phyloP scores from a whole-genome alignment of 768 basidiomycete genomes.

The Leucogyrophana mollusca region DNA sequence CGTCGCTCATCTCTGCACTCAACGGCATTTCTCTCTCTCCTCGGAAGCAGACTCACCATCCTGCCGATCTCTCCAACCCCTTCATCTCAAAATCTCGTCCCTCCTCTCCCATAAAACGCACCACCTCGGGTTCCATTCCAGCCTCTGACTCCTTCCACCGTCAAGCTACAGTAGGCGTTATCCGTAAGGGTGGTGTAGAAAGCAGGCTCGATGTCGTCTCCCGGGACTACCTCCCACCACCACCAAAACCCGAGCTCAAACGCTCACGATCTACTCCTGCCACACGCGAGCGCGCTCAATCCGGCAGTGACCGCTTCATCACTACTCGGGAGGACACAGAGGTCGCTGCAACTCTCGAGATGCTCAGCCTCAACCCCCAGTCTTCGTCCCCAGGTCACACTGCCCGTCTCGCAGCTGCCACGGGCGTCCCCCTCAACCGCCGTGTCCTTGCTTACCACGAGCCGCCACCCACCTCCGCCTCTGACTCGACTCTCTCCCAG shows the following conservation, averaged over 20 bases:
- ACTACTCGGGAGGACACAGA: slow-evolving; percentile 55
- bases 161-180: slow-evolving; percentile 62
- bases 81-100: slow-evolving; percentile 59
- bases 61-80: slow-evolving; percentile 59
- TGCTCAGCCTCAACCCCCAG: slow-evolving; percentile 56
- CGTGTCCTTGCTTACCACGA: slow-evolving; percentile 90
- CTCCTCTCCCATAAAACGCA: slow-evolving; percentile 64
- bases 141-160: slow-evolving; percentile 54
- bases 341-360: slow-evolving; percentile 64
- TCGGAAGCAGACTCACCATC: slow-evolving; percentile 23
- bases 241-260: slow-evolving; percentile 56
- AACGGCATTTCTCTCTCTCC: slow-evolving; percentile 36
- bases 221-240: slow-evolving; percentile 53
- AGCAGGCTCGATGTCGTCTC: slow-evolving; percentile 76
- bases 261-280: slow-evolving; percentile 75
- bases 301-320: slow-evolving; percentile 68
- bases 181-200: slow-evolving; percentile 76
- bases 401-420: slow-evolving; percentile 71
- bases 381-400: slow-evolving; percentile 74
- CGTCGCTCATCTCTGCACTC: slow-evolving; percentile 39
- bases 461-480: slow-evolving; percentile 75
- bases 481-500: slow-evolving; percentile 70
- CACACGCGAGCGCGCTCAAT: slow-evolving; percentile 32
- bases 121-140: slow-evolving; percentile 44
- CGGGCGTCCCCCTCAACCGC: slow-evolving; percentile 73